Base-by-base conservation (phyloP, 768 basidiomycete genomes). In the Ramaria sp. region DNA sequence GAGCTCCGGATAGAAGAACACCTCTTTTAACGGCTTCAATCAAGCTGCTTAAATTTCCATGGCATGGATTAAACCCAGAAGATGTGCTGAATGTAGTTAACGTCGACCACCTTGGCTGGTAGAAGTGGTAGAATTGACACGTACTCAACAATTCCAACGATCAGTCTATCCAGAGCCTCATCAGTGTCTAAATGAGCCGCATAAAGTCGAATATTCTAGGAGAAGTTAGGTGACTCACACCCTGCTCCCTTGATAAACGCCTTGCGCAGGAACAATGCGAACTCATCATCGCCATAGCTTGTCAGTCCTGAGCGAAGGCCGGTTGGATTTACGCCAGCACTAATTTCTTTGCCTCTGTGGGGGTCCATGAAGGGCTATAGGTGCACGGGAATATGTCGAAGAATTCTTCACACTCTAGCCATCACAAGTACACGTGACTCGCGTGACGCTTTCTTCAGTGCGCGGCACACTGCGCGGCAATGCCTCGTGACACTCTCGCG, bases 211-310 rank as follows among this genome's bases (percentile, higher is more conserved):
- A 41, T 41, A 3, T 41, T 22, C 25, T 15, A 50, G 18, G 28
- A 34, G 49, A 15, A 30, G 34, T 3, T 43, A 30, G 32, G 5
- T n/a, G 7, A 52, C 51, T 28, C n/a, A 52, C 51, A 63, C 9
- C 63, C 63, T 15, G 63, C 63, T 18, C 63, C 63, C 47, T 64
- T 64, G 55, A 64, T 64, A 55, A 64, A 64, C 10, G 63, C 63
- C 41, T 64, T 64, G 16, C 63, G 57, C 27, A 64, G 57, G 57
- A 64, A 64, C 27, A 63, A 47, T 7, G 63, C 59, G 53, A 64
- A 64, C 5, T 60, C 63, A 8, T 59, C 56, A 53, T 64, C 63
- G 41, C 63, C 63, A 43, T 62, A 62, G 24, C 50, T 58, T 8
- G 61, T 62, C 48, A 62, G 47, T 13, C 60, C 58, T 52, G 47